Evolutionary conservation across 768 basidiomycete genomes (phyloP), one percentile per base, ranked within the genome.

Genomic region (Mycena belliarum): DNA sequence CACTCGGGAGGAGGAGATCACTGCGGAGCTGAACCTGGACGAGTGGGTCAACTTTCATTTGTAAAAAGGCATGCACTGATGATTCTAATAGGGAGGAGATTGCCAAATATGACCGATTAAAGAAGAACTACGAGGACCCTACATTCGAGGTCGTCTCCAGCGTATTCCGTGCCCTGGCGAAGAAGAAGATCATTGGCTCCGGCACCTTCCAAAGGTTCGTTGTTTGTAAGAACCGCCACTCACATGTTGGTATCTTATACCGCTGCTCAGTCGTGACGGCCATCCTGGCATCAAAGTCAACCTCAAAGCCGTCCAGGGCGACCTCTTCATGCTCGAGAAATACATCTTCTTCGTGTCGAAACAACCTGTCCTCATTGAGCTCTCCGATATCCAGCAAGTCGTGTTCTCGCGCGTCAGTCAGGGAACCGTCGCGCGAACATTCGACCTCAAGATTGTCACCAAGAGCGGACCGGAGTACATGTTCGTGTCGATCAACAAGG

Each of bases 341-440:
- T 93, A 90, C 72, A 82, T 99, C 46, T 93, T 99, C 75, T 98
- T 98, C 76, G 93, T 98, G 60, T 95, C 96, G 54, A 98, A 98
- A 73, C 88, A 91, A 63, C 96, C 97, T 1, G 85, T 86, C 32
- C 87, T 97, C 67, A 82, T 98, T 65, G 93, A 96, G 65, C 86
- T 95, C 61, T 82, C 84, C 51, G 93, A 97, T 65, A 91, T 98
- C 60, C 87, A 92, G 62, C 88, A 90, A 71, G 89, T 91, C 57
- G 80, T 93, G 49, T 97, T 98, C 80, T 96, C 94, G 10, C 91
- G 95, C 55, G 90, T 98, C 16, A 93, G 96, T 16, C 86, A 89
- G 1, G 89, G 88, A 45, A 85, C 88, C 21, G 89, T 92, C 1
- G 91, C 92, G 1, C 90, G 91, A 28, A 97, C 96, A 0, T 97